A percentile compares a stretch with the other conserved stretches of the same genome.
Conservation (phyloP, 306 rosid species). For the Biancaea sappan region DNA sequence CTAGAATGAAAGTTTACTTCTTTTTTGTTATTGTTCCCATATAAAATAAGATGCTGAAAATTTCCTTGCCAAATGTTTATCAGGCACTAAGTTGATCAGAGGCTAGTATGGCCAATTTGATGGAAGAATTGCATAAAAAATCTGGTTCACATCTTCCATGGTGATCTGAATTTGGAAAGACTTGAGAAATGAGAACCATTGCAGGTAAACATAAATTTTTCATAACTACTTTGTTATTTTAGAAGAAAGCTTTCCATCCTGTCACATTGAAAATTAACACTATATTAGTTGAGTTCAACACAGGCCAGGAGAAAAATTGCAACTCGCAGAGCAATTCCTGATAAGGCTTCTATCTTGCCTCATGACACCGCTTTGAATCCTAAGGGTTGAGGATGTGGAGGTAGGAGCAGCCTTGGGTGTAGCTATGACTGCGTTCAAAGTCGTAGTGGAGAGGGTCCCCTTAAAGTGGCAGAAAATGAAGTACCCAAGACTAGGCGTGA, state of each 20-base stretch:
- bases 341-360: too few relatives aligned
- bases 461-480: too few relatives aligned
- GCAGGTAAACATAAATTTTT: constrained; percentile 34
- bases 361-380: too few relatives aligned
- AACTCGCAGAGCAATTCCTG: too few relatives aligned
- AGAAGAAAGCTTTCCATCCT: not conserved
- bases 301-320: too few relatives aligned
- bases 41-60: not conserved
- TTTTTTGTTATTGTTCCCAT: not conserved
- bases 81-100: constrained; percentile 54
- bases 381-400: too few relatives aligned
- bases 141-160: constrained; percentile 12
- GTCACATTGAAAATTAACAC: not conserved
- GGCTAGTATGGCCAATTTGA: constrained; percentile 33
- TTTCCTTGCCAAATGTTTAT: constrained; percentile 7
- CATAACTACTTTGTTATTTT: not conserved
- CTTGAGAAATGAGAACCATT: constrained; percentile 13
- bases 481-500: too few relatives aligned
- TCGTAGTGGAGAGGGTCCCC: too few relatives aligned
- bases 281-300: not conserved
- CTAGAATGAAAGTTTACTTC: not conserved
- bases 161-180: constrained; percentile 16
- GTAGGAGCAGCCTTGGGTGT: too few relatives aligned
- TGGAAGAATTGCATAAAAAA: constrained; percentile 18
- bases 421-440: too few relatives aligned